phyloP scores from a whole-genome alignment of 2,329 filamentous ascomycete genomes.

The Diaporthe longicolla region DNA sequence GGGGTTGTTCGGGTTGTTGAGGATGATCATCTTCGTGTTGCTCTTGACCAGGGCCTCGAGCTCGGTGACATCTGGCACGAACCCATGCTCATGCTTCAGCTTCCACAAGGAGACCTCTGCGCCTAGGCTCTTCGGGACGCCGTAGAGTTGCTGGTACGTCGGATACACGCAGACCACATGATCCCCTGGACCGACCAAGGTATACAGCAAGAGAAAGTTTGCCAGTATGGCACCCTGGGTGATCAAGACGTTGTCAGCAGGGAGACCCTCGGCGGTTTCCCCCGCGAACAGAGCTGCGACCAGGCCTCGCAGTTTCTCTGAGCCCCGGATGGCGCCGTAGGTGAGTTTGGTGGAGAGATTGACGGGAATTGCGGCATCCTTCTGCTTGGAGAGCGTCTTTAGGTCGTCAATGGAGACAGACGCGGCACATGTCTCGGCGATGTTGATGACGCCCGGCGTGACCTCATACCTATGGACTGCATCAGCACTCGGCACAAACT shows the following conservation, averaged over 20 bases:
- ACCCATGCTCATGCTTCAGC: constrained; percentile 74
- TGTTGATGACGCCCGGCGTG: constrained; percentile 73
- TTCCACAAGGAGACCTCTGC: constrained; percentile 85
- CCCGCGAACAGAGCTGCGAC: constrained; percentile 77
- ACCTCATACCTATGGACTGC: constrained; percentile 61
- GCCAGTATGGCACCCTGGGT: constrained; percentile 86
- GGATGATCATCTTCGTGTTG: constrained; percentile 76
- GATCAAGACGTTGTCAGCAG: constrained; percentile 76
- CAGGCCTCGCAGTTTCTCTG: constrained; percentile 72
- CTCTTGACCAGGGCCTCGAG: constrained; percentile 74
- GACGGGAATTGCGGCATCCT: constrained; percentile 58
- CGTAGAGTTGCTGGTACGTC: constrained; percentile 88
- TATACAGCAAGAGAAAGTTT: constrained; percentile 86
- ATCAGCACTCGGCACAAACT: constrained; percentile 2
- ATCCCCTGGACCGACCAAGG: constrained; percentile 79
- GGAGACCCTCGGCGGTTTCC: constrained; percentile 57
- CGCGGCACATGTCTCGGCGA: constrained; percentile 84
- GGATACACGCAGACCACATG: constrained; percentile 91
- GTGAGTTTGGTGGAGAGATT: constrained; percentile 72
- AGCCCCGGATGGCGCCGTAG: constrained; percentile 82
- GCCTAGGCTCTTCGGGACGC: constrained; percentile 80
- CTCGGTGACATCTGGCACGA: constrained; percentile 76
- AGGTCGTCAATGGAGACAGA: constrained; percentile 82
- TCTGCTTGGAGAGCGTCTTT: constrained; percentile 69
- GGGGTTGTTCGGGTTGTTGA: constrained; percentile 86